A percentile compares a stretch with the other conserved stretches of the same genome.
Conservation (phyloP, 1,139 yeast species). For the Taphrina flavorubra region DNA sequence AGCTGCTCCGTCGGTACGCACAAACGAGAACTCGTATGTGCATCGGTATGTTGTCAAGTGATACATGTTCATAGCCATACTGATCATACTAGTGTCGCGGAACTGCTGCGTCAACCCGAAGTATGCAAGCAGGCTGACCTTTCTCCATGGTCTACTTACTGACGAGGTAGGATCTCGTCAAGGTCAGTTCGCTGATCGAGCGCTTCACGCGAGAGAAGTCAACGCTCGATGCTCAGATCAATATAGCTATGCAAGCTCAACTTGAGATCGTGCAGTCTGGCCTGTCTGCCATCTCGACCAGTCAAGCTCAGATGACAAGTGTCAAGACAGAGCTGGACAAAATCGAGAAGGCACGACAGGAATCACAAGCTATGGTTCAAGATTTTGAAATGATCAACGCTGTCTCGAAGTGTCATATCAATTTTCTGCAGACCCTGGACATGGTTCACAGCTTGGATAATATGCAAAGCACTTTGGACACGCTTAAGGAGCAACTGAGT, state of each 20-base stretch:
- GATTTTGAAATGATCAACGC: conserved; percentile 66
- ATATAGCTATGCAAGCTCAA: conserved; percentile 67
- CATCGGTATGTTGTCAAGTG: background rate
- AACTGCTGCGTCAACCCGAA: conserved; percentile 49
- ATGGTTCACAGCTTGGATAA: conserved; percentile 68
- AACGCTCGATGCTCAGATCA: conserved; percentile 72
- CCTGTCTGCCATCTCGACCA: conserved; percentile 49
- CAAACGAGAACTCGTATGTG: conserved; percentile 16
- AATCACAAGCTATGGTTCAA: conserved; percentile 52
- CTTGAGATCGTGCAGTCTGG: conserved; percentile 60
- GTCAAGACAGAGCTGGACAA: conserved; percentile 49
- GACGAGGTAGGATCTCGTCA: conserved; percentile 58
- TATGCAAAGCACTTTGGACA: conserved; percentile 60
- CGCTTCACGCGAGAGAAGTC: conserved; percentile 73
- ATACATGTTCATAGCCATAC: background rate
- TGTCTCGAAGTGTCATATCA: conserved; percentile 67
- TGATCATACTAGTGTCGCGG: conserved; percentile 41
- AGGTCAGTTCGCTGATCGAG: conserved; percentile 61
- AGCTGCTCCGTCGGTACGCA: conserved; percentile 3
- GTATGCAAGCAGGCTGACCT: conserved; percentile 44
- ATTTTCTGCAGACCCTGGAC: conserved; percentile 69
- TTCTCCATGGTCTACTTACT: conserved; percentile 12
- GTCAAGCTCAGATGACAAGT: conserved; percentile 49
- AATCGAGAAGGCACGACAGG: conserved; percentile 49
- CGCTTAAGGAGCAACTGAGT: conserved; percentile 60